These are phyloP conservation scores for Smallanthus sonchifolius DNA, from an alignment of 129 eudicot genomes.

Conservation along the genomic window DNA sequence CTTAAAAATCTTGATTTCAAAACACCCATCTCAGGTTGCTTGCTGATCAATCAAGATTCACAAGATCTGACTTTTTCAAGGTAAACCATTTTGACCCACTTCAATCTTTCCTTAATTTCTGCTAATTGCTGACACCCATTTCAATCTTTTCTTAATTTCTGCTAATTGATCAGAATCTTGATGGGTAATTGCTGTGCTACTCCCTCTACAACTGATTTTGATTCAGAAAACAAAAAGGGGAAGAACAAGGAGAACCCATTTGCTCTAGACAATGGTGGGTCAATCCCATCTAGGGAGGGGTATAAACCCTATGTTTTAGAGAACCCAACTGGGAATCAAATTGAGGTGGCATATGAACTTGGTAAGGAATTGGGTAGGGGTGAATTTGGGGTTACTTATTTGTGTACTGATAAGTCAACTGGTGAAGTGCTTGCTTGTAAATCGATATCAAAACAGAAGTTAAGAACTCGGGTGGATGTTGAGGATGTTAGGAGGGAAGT, in stretches of 20 bases:
- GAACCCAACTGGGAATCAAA: constrained; percentile 73
- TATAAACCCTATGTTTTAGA: constrained; percentile 59
- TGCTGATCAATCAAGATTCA: background rate
- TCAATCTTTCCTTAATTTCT: background rate
- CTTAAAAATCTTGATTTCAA: background rate
- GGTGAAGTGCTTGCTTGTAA: constrained; percentile 78
- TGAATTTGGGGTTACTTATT: constrained; percentile 81
- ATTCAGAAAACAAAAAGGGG: constrained; percentile 40
- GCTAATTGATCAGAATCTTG: background rate
- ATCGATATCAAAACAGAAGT: constrained; percentile 80
- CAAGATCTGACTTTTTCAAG: constrained; percentile 13
- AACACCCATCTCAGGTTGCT: background rate
- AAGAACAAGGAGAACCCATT: constrained; percentile 74
- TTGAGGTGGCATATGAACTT: constrained; percentile 53
- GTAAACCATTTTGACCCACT: constrained; percentile 14
- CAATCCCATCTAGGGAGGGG: constrained; percentile 27
- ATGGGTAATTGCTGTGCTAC: constrained; percentile 85
- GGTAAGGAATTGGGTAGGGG: constrained; percentile 91
- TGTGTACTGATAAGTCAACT: constrained; percentile 58
- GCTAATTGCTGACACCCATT: constrained; percentile 19
- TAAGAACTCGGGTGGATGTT: constrained; percentile 75
- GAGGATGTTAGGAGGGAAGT: constrained; percentile 94
- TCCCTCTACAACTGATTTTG: constrained; percentile 43
- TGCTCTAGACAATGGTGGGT: constrained; percentile 42
- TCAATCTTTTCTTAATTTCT: background rate